A percentile compares a stretch with the other conserved stretches of the same genome.
Conservation (phyloP, 2,329 filamentous ascomycete species). For the Pseudocercospora fijiensis region DNA sequence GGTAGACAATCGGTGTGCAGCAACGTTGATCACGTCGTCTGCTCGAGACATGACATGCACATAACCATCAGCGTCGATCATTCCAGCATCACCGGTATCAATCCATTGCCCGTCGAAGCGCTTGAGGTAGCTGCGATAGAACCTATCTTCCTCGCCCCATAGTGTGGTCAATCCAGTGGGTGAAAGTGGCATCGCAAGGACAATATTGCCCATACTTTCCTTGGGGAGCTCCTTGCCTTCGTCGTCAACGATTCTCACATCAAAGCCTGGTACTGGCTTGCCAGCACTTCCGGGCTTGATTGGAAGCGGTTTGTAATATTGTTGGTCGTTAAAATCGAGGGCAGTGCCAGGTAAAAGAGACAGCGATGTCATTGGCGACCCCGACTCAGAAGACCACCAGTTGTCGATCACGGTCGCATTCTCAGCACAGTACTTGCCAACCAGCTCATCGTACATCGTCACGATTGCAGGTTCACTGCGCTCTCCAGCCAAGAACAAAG, state of each 20-base stretch:
- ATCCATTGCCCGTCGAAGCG: conserved; percentile 80
- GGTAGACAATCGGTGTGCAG: conserved; percentile 84
- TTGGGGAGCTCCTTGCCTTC: conserved; percentile 67
- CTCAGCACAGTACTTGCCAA: conserved; percentile 64
- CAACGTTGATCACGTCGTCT: conserved; percentile 95
- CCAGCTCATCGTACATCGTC: conserved; percentile 72
- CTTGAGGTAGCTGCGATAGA: conserved; percentile 81
- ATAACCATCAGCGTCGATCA: conserved; percentile 73
- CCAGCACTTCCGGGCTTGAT: conserved; percentile 85
- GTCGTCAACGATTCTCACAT: conserved; percentile 82
- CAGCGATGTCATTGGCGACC: conserved; percentile 66
- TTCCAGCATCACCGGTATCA: conserved; percentile 87
- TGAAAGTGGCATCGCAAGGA: conserved; percentile 76
- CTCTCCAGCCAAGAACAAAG: conserved; percentile 84
- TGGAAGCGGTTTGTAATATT: conserved; percentile 50
- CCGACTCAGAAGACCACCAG: conserved; percentile 73
- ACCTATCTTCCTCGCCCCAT: conserved; percentile 81
- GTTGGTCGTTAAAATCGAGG: conserved; percentile 50
- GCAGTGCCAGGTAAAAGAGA: conserved; percentile 64
- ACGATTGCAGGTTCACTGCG: conserved; percentile 85
- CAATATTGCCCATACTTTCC: conserved; percentile 87
- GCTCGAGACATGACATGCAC: conserved; percentile 59
- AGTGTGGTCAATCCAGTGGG: conserved; percentile 83
- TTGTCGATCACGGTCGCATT: conserved; percentile 67
- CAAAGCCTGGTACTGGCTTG: conserved; percentile 88